phyloP scores from a whole-genome alignment of 495 filamentous ascomycete species.

The Penicillium dipodomyicola region DNA sequence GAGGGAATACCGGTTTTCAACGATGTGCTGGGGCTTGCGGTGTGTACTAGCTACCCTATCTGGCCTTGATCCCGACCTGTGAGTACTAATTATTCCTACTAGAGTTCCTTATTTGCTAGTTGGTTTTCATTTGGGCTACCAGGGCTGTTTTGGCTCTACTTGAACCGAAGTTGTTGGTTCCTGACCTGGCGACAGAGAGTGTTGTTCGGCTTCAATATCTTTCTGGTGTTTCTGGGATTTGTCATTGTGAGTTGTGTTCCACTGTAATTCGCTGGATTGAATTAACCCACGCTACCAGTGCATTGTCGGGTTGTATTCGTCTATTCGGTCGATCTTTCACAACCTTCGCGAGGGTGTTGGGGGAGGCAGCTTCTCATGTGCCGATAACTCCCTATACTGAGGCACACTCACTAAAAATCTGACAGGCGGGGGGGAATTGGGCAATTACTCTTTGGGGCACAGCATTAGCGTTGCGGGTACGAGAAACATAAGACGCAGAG shows the following conservation, averaged over 20 bases:
- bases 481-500: neutral
- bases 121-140: conserved; percentile 33
- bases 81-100: neutral
- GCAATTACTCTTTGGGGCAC: neutral
- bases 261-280: neutral
- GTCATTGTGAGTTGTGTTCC: conserved; percentile 28
- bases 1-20: conserved; percentile 66
- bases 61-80: neutral
- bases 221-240: conserved; percentile 25
- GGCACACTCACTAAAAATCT: neutral
- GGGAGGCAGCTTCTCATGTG: conserved; percentile 33
- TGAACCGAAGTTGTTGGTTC: conserved; percentile 29
- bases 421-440: neutral
- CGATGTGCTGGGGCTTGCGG: conserved; percentile 50
- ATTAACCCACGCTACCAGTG: conserved; percentile 11
- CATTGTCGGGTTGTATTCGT: conserved; percentile 35
- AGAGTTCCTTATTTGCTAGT: conserved; percentile 30
- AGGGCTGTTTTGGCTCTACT: conserved; percentile 34
- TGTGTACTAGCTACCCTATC: conserved; percentile 12
- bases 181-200: conserved; percentile 19
- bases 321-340: conserved; percentile 28
- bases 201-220: conserved; percentile 27
- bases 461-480: conserved; percentile 1
- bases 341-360: conserved; percentile 19
- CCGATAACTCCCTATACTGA: conserved; percentile 27